Evolutionary conservation across 768 basidiomycete genomes (phyloP).

Genomic region (Dioszegia hungarica): DNA sequence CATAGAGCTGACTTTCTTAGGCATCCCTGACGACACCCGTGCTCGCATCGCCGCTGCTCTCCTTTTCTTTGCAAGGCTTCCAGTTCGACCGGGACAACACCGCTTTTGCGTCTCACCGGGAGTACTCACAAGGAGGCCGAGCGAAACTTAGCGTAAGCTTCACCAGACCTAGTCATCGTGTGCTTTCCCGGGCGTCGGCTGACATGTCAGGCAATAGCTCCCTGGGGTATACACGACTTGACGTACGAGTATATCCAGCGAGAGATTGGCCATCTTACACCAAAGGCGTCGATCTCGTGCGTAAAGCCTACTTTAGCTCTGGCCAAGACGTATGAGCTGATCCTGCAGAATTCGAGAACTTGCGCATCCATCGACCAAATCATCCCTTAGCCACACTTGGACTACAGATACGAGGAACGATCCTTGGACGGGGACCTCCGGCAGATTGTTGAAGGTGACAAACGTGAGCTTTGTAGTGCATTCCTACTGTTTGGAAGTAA

Average conservation of each 20-base stretch:
- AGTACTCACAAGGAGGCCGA: conserved; percentile 54
- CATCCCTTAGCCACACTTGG: conserved; percentile 73
- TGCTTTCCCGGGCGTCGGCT: not conserved
- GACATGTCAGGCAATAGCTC: conserved; percentile 27
- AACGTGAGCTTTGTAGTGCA: conserved; percentile 50
- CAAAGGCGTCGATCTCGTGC: conserved; percentile 82
- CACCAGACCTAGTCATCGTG: no score
- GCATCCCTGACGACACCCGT: conserved; percentile 49
- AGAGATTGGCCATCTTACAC: conserved; percentile 65
- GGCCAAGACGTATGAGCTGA: not conserved
- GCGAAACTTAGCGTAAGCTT: conserved; percentile 69
- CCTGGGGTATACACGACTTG: conserved; percentile 61
- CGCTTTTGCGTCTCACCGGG: conserved; percentile 57
- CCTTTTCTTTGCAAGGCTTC: conserved; percentile 67
- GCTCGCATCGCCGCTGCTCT: conserved; percentile 57
- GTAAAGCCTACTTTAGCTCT: conserved; percentile 17
- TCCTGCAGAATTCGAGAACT: conserved; percentile 68
- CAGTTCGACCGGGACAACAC: conserved; percentile 75
- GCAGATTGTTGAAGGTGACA: conserved; percentile 60
- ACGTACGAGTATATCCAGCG: conserved; percentile 78
- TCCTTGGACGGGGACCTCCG: conserved; percentile 59
- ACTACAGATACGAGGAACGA: conserved; percentile 72
- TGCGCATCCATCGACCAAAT: conserved; percentile 76
- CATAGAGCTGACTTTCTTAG: conserved; percentile 23
- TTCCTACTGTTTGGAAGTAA: no score